Evolutionary conservation across 768 basidiomycete species (phyloP).

Genomic region (Hygrophorus russula): DNA sequence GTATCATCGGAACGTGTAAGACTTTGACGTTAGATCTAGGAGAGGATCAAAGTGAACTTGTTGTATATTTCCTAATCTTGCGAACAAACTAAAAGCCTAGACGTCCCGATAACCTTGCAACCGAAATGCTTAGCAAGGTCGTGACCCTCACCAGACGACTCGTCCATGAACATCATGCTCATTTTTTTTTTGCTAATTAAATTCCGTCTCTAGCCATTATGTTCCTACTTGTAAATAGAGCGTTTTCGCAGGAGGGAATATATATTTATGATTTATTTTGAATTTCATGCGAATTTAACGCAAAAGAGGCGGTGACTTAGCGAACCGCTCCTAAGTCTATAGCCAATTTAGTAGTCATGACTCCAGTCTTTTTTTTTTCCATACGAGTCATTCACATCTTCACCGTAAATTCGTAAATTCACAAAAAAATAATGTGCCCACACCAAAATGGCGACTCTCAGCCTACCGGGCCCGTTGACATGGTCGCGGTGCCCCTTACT

Average conservation of each 20-base stretch:
- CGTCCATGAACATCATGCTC: too few species aligned
- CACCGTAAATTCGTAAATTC: neutral
- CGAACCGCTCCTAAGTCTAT: too few species aligned
- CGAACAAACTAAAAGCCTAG: constrained; percentile 90
- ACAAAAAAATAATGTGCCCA: constrained; percentile 45
- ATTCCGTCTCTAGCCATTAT: too few species aligned
- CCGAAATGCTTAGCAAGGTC: constrained; percentile 89
- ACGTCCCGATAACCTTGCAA: constrained; percentile 93
- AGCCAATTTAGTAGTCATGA: too few species aligned
- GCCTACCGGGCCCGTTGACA: constrained; percentile 38
- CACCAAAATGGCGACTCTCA: constrained; percentile 40
- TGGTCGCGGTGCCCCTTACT: constrained; percentile 60
- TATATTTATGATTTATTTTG: too few species aligned
- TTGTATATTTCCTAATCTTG: constrained; percentile 90
- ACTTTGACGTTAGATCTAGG: constrained; percentile 6
- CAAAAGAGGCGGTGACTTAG: too few species aligned
- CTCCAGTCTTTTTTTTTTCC: neutral
- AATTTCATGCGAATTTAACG: too few species aligned
- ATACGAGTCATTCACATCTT: too few species aligned
- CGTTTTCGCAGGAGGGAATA: too few species aligned
- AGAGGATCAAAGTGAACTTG: constrained; percentile 39
- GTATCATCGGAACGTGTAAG: neutral
- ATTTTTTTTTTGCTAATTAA: too few species aligned
- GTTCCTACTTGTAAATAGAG: too few species aligned
- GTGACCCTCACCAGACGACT: too few species aligned